Conservation (phyloP, 768 basidiomycete genomes). For the Ramaria sp. region DNA sequence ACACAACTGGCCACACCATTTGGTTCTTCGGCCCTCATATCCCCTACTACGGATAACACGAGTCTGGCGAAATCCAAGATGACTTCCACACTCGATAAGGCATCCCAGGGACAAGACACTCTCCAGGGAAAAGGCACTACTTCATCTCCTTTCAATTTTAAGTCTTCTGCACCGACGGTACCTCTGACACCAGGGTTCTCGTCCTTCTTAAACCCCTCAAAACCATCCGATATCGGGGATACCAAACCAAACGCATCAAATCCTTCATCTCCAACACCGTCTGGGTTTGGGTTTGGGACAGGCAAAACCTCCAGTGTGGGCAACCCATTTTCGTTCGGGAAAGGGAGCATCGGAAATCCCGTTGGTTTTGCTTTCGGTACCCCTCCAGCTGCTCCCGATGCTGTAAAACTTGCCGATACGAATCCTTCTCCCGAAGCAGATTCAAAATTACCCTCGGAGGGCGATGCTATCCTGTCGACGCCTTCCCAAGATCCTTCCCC, state of each 20-base stretch:
- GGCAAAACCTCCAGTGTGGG: background rate
- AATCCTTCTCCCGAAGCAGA: constrained; percentile 17
- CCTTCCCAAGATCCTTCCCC: background rate
- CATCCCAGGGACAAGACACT: background rate
- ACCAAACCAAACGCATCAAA: background rate
- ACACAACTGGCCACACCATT: background rate
- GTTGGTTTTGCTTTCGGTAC: constrained; percentile 51
- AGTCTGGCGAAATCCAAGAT: background rate
- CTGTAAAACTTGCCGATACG: constrained; percentile 12
- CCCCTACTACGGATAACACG: background rate
- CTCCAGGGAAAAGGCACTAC: background rate
- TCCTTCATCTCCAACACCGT: background rate
- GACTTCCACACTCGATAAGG: background rate
- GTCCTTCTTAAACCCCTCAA: constrained; percentile 11
- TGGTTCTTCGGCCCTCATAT: background rate
- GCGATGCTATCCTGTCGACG: background rate
- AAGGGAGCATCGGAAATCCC: constrained; percentile 50
- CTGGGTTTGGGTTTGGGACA: constrained; percentile 3
- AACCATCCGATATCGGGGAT: constrained; percentile 7
- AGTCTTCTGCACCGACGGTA: constrained; percentile 20
- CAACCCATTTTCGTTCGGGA: background rate
- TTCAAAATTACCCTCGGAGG: constrained; percentile 17
- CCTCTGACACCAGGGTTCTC: constrained; percentile 12
- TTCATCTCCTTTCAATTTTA: background rate
- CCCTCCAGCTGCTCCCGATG: constrained; percentile 22